Evolutionary conservation across 768 basidiomycete species (phyloP).

Genomic region (Podaxis rugospora): DNA sequence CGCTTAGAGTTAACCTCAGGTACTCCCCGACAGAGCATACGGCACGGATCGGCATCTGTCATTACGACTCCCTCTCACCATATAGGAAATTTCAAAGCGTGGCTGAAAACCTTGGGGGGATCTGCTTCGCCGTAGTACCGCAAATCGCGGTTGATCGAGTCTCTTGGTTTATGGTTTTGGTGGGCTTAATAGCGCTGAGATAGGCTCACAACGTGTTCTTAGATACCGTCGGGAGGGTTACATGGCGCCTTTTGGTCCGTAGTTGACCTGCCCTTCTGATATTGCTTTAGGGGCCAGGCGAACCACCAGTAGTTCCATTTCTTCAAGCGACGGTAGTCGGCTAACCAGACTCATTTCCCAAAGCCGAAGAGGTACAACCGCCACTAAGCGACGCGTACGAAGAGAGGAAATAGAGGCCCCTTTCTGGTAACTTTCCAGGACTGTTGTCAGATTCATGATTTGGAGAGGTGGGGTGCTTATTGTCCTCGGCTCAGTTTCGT

Average conservation of each 20-base stretch:
- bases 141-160: no score
- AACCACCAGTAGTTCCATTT: background rate
- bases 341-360: background rate
- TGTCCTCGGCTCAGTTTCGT: background rate
- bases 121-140: no score
- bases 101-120: no score
- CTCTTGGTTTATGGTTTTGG: no score
- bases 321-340: background rate
- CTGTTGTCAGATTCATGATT: background rate
- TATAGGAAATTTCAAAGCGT: no score
- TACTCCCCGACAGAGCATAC: background rate
- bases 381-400: background rate
- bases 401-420: background rate
- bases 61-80: background rate
- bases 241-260: background rate
- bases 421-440: background rate
- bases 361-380: background rate
- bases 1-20: slow-evolving; percentile 2
- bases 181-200: no score
- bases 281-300: background rate
- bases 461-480: background rate
- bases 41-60: background rate
- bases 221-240: background rate
- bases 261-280: background rate
- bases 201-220: no score